Base-by-base conservation (phyloP, 108 stramenopile genomes). In the Aurantiochytrium sp. region DNA sequence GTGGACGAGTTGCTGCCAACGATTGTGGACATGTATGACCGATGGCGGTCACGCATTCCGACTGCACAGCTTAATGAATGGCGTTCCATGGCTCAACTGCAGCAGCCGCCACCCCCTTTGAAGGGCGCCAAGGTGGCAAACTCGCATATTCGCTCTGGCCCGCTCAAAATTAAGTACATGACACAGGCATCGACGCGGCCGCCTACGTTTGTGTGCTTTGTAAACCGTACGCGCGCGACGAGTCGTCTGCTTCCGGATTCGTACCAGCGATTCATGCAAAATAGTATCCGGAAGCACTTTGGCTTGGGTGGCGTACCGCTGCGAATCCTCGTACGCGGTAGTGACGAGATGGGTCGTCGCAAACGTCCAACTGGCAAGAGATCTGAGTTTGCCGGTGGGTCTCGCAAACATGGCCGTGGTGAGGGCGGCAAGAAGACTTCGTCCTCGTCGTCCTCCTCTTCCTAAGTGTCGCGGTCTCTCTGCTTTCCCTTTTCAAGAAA, bases 281-380 rank as follows among this genome's bases (percentile, higher is more conserved):
- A 92, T 49, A 91, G 92, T 58, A 90, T 94, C 87, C 87, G 93
- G 45, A 90, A 92, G 64, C 60, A 92, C 58, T 88, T 94, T 45
- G 92, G 91, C 59, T 64, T 94, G 45, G 90, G 90, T 58, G 93
- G 93, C 44, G 90, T 92, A 60, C 94, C 93, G n/a, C 87, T 94
- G 14, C 72, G 92, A 4, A 87, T 93, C 64, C 44, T 91, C 47
- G 92, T 91, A 60, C 89, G 93, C 29, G 93, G 93, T 29, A 93
- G 51, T 35, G 51, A 47, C 51, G 51, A 83, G 51, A 6, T 16
- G 23, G 51, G 49, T 18, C 76, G 76, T 35, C 76, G 64, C 3
- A 28, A 28, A 23, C 25, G 42, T 14, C 64, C 64, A 35, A 35
- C 35, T 35, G 35, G 35, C 35, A 35, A 35, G 35, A 35, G 2